Evolutionary conservation across 129 eudicot genomes (phyloP).

Genomic region (Flaveria bidentis): DNA sequence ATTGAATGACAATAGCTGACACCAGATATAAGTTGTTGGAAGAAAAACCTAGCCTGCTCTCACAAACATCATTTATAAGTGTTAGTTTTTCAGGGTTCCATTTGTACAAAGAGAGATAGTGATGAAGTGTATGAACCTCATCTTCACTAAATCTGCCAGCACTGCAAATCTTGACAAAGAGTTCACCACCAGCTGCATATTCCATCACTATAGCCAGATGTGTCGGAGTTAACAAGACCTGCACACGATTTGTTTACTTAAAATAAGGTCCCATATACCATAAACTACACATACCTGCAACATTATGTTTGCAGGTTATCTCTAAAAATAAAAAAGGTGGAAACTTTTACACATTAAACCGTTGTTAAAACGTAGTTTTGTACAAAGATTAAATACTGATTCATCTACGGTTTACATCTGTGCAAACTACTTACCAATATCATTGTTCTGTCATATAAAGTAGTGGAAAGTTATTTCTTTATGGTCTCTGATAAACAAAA

Average conservation of each 20-base stretch:
- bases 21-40: constrained; percentile 87
- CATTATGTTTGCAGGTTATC: not conserved
- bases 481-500: too few relatives aligned
- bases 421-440: not conserved
- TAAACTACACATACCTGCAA: not conserved
- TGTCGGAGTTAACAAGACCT: constrained; percentile 66
- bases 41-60: constrained; percentile 75
- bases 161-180: constrained; percentile 59
- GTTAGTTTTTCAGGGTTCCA: constrained; percentile 25
- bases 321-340: not conserved
- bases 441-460: not conserved
- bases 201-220: constrained; percentile 73
- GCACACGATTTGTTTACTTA: constrained; percentile 3
- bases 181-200: constrained; percentile 79
- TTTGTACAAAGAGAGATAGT: not conserved
- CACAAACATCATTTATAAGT: constrained; percentile 14
- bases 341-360: not conserved
- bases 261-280: not conserved
- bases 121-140: constrained; percentile 42
- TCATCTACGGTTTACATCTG: too few relatives aligned
- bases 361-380: not conserved
- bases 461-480: too few relatives aligned
- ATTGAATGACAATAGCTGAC: constrained; percentile 83
- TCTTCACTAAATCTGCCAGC: constrained; percentile 78
- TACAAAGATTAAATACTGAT: not conserved